Conservation (phyloP, 345 rosid genomes). For the Eucalyptus globulus region DNA sequence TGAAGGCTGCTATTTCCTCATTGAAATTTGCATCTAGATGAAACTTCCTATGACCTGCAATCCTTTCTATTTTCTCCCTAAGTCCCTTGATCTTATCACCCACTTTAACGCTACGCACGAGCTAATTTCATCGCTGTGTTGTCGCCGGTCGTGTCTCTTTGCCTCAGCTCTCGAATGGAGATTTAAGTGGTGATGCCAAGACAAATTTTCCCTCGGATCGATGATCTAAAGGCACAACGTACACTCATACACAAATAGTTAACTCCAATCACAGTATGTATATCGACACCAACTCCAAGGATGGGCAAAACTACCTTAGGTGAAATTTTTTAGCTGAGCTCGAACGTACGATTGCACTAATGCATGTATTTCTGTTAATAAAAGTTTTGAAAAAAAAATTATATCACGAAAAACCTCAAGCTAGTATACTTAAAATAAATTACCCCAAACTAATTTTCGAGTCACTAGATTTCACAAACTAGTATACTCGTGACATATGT, state of each 20-base stretch:
- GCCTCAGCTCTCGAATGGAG: neutral
- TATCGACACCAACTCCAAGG: neutral
- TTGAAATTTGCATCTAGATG: neutral
- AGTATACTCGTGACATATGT: too few relatives aligned
- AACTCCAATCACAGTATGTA: neutral
- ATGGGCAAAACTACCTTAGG: neutral
- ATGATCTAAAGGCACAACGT: neutral
- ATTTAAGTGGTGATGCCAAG: neutral
- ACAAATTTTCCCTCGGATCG: neutral
- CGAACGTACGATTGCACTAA: too few relatives aligned
- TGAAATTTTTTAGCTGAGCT: neutral
- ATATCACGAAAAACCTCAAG: too few relatives aligned
- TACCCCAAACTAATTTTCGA: too few relatives aligned
- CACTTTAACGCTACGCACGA: neutral
- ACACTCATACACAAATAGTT: neutral
- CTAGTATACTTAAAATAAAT: too few relatives aligned
- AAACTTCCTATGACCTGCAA: neutral
- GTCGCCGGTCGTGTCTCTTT: neutral
- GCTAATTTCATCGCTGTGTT: neutral
- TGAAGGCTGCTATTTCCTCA: neutral
- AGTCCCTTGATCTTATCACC: neutral
- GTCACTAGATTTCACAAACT: too few relatives aligned
- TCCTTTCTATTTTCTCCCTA: neutral
- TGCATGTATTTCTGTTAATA: too few relatives aligned
- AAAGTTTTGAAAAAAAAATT: too few relatives aligned